These are phyloP conservation scores for Mucor ambiguus DNA, from an alignment of 371 early-diverging fungal genomes.

Conservation along the genomic window DNA sequence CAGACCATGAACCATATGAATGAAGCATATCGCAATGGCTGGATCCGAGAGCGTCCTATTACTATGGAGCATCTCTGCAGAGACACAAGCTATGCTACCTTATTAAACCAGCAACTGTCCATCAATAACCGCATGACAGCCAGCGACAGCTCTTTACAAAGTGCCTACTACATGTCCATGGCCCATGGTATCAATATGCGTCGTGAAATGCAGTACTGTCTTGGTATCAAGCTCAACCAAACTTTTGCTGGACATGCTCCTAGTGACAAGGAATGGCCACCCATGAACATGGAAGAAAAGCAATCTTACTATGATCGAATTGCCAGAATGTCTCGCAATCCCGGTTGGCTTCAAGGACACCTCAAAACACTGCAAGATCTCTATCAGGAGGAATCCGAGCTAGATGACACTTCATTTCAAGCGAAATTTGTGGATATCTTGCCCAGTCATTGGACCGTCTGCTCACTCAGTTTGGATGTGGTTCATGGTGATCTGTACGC, in stretches of 20 bases:
- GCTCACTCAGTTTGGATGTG: conserved; percentile 73
- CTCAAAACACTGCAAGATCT: conserved; percentile 30
- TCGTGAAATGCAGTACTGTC: conserved; percentile 56
- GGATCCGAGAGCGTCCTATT: conserved; percentile 13
- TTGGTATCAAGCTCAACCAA: conserved; percentile 3
- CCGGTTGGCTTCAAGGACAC: conserved; percentile 35
- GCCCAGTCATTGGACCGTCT: conserved; percentile 70
- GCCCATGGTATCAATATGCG: conserved; percentile 51
- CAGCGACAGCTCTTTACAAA: conserved; percentile 22
- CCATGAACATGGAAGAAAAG: conserved; percentile 13
- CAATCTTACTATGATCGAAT: not conserved
- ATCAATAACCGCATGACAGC: conserved; percentile 9
- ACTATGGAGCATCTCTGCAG: conserved; percentile 29
- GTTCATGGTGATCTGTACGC: conserved; percentile 66
- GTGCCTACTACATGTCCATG: conserved; percentile 51
- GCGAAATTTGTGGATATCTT: conserved; percentile 55
- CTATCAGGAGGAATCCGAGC: conserved; percentile 41
- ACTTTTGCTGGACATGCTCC: conserved; percentile 4
- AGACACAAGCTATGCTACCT: conserved; percentile 20
- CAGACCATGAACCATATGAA: conserved; percentile 27
- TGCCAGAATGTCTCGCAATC: not conserved
- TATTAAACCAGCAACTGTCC: conserved; percentile 27
- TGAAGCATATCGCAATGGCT: conserved; percentile 23
- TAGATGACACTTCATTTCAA: conserved; percentile 46
- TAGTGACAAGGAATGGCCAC: conserved; percentile 44